Conservation (phyloP, 2,329 filamentous ascomycete genomes). For the Colletotrichum kahawae region DNA sequence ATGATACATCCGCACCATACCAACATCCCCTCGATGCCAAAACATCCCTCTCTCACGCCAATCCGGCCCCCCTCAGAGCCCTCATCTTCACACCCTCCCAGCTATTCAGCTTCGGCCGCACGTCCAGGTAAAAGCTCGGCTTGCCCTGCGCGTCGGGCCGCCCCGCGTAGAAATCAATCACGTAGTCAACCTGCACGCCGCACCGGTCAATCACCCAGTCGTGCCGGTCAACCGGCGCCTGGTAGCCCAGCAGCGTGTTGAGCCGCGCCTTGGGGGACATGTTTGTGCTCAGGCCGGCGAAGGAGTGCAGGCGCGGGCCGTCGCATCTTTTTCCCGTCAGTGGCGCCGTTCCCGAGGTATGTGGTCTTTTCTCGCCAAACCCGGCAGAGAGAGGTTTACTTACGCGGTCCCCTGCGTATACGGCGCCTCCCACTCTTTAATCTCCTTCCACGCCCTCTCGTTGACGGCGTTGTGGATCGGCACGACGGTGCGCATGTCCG, state of each 20-base stretch:
- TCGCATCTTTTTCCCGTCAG: constrained; percentile 51
- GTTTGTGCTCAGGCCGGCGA: constrained; percentile 72
- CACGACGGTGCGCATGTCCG: constrained; percentile 89
- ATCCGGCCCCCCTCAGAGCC: constrained; percentile 52
- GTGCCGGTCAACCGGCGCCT: constrained; percentile 90
- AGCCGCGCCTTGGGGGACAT: constrained; percentile 84
- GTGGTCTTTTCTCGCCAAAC: too few relatives aligned
- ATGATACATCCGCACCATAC: neutral
- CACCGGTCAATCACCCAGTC: constrained; percentile 98
- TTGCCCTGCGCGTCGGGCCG: constrained; percentile 44
- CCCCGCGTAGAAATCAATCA: constrained; percentile 97
- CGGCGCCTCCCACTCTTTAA: constrained; percentile 84
- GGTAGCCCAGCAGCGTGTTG: constrained; percentile 87
- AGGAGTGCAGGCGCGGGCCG: constrained; percentile 83
- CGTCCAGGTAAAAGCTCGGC: constrained; percentile 70
- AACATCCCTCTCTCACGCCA: constrained; percentile 39
- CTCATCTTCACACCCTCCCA: constrained; percentile 75
- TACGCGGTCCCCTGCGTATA: constrained; percentile 64
- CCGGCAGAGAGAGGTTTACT: constrained; percentile 23
- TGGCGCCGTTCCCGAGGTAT: too few relatives aligned
- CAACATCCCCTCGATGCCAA: accelerated
- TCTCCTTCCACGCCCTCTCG: constrained; percentile 93
- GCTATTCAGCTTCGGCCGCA: constrained; percentile 71
- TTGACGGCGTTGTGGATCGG: constrained; percentile 99
- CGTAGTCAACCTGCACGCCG: constrained; percentile 84